Percentiles rank a stretch among this genome's conserved stretches.
These are phyloP conservation scores for Scheffersomyces quercinus DNA, from an alignment of 1,139 yeast genomes.

Conservation along the genomic window DNA sequence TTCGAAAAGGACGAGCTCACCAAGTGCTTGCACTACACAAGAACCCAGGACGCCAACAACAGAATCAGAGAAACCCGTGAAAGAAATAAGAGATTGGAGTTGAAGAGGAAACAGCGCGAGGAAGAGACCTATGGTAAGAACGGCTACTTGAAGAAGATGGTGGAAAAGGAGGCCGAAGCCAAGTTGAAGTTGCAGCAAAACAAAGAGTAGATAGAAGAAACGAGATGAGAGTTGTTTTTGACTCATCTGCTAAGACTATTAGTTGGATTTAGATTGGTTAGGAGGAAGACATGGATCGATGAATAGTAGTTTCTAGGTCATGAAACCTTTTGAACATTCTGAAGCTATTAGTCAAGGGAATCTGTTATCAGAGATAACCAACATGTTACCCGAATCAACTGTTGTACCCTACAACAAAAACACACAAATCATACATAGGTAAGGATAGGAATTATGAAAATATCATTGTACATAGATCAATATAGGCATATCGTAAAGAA, in stretches of 20 bases:
- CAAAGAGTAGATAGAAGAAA: neutral
- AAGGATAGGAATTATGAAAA: too few relatives aligned
- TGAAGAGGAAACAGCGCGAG: slow-evolving; percentile 58
- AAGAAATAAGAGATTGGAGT: slow-evolving; percentile 54
- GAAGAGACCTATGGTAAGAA: slow-evolving; percentile 85
- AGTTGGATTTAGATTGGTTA: too few relatives aligned
- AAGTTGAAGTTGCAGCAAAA: slow-evolving; percentile 9
- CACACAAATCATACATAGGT: too few relatives aligned
- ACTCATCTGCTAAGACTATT: neutral
- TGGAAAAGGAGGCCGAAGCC: slow-evolving; percentile 38
- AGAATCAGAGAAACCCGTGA: slow-evolving; percentile 60
- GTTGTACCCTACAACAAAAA: too few relatives aligned
- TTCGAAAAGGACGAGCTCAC: slow-evolving; percentile 78
- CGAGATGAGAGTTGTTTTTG: neutral
- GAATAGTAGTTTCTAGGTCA: too few relatives aligned
- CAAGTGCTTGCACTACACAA: slow-evolving; percentile 76
- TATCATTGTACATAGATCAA: too few relatives aligned
- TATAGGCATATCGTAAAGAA: too few relatives aligned
- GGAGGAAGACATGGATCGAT: too few relatives aligned
- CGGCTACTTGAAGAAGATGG: slow-evolving; percentile 64
- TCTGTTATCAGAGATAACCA: too few relatives aligned
- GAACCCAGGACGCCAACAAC: slow-evolving; percentile 65
- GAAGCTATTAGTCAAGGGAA: too few relatives aligned
- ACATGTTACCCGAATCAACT: too few relatives aligned
- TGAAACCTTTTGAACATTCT: too few relatives aligned